Conservation (phyloP, 192 early-diverging fungal genomes). For the Mortierella hygrophila region DNA sequence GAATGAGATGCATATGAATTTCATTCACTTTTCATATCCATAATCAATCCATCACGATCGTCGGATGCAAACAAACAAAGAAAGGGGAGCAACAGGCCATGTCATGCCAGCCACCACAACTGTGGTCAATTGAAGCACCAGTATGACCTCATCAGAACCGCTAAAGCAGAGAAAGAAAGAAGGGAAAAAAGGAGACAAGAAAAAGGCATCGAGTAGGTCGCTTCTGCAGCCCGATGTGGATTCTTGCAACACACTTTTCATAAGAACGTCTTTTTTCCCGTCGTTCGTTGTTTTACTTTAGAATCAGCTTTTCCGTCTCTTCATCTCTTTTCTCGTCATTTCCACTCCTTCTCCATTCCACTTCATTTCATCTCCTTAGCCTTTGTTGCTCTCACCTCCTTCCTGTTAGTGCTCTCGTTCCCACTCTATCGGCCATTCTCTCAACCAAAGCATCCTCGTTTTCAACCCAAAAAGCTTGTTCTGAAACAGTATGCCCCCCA, state of each 20-base stretch:
- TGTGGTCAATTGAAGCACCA: too few species aligned
- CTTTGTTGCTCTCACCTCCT: background rate
- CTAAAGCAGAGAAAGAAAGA: too few species aligned
- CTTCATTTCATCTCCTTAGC: background rate
- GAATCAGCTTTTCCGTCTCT: background rate
- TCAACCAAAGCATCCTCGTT: background rate
- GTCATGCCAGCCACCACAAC: too few species aligned
- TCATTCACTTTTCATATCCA: too few species aligned
- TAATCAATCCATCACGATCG: too few species aligned
- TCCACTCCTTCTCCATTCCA: background rate
- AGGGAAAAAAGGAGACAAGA: too few species aligned
- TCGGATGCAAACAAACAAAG: too few species aligned
- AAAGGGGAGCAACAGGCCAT: too few species aligned
- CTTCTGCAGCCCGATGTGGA: too few species aligned
- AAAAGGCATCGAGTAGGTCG: too few species aligned
- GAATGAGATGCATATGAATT: too few species aligned
- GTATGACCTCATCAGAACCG: too few species aligned
- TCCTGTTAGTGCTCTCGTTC: background rate
- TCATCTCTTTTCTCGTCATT: background rate
- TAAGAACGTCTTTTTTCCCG: background rate
- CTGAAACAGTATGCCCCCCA: background rate
- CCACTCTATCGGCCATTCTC: background rate
- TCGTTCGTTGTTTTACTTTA: background rate
- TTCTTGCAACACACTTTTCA: background rate
- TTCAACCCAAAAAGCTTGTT: background rate